These are phyloP conservation scores for Glycine tomentella DNA, from an alignment of 306 rosid genomes.

Conservation along the genomic window DNA sequence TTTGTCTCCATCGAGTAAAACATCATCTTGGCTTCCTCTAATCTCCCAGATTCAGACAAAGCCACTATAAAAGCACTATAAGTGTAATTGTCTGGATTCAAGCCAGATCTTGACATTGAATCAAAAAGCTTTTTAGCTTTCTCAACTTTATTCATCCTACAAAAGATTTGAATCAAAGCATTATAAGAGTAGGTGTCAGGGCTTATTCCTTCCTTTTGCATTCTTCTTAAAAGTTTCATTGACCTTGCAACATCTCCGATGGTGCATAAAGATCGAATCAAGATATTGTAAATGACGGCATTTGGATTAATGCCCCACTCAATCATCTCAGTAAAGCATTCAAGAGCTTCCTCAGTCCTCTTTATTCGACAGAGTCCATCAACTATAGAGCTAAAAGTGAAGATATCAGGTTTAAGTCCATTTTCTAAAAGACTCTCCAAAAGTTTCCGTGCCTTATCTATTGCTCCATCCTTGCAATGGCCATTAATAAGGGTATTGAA, in stretches of 20 bases:
- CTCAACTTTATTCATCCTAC: constrained; percentile 64
- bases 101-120: constrained; percentile 67
- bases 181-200: constrained; percentile 74
- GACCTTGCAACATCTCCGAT: constrained; percentile 71
- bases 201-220: constrained; percentile 74
- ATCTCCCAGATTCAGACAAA: constrained; percentile 63
- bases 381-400: constrained; percentile 82
- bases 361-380: constrained; percentile 75
- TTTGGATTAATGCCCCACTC: constrained; percentile 80
- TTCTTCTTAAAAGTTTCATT: constrained; percentile 61
- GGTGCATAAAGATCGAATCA: constrained; percentile 72
- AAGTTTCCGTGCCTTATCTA: too few species aligned
- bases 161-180: constrained; percentile 70
- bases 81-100: constrained; percentile 73
- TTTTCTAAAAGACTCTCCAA: constrained; percentile 2
- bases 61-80: constrained; percentile 70
- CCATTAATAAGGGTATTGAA: constrained; percentile 82
- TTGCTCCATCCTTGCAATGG: constrained; percentile 55
- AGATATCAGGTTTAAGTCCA: constrained; percentile 73
- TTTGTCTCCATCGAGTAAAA: constrained; percentile 70
- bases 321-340: constrained; percentile 81
- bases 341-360: constrained; percentile 68
- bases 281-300: constrained; percentile 71
- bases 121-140: constrained; percentile 68
- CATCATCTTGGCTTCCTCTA: constrained; percentile 73